phyloP scores from a whole-genome alignment of 176 grass and related monocot genomes.

The Oryza meridionalis region DNA sequence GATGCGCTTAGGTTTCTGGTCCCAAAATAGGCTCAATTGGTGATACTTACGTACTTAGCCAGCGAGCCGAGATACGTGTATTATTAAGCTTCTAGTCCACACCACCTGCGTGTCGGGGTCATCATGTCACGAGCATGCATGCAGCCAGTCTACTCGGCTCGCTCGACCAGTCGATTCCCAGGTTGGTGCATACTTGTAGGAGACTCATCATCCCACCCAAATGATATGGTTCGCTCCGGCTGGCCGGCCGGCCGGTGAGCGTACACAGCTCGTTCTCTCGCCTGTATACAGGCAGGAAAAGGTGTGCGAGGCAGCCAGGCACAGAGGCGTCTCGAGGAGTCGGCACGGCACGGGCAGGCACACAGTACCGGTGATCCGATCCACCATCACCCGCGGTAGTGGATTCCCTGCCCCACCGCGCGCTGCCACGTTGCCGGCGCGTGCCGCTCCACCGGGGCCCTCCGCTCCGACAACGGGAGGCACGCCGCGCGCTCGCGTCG shows the following conservation, averaged over 20 bases:
- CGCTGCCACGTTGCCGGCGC: conserved; percentile 27
- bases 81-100: too few relatives aligned
- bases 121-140: conserved; percentile 28
- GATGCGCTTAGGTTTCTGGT: not conserved
- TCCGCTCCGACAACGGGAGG: conserved; percentile 42
- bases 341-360: not conserved
- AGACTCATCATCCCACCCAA: not conserved
- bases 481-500: conserved; percentile 41
- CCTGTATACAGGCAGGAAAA: not conserved
- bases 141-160: not conserved
- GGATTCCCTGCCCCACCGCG: conserved; percentile 13
- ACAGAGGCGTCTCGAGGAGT: conserved; percentile 17
- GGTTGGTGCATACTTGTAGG: conserved; percentile 29
- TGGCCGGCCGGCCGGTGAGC: not conserved
- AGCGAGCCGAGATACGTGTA: too few relatives aligned
- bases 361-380: not conserved
- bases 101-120: not conserved
- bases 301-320: too few relatives aligned
- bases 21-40: not conserved
- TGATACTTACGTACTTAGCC: not conserved
- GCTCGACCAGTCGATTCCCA: not conserved
- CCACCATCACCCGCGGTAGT: not conserved
- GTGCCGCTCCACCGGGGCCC: not conserved
- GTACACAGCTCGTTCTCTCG: not conserved
- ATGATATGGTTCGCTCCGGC: conserved; percentile 25